These are phyloP conservation scores for Botrytis hyacinthi DNA, from an alignment of 2,329 filamentous ascomycete genomes.

Conservation along the genomic window DNA sequence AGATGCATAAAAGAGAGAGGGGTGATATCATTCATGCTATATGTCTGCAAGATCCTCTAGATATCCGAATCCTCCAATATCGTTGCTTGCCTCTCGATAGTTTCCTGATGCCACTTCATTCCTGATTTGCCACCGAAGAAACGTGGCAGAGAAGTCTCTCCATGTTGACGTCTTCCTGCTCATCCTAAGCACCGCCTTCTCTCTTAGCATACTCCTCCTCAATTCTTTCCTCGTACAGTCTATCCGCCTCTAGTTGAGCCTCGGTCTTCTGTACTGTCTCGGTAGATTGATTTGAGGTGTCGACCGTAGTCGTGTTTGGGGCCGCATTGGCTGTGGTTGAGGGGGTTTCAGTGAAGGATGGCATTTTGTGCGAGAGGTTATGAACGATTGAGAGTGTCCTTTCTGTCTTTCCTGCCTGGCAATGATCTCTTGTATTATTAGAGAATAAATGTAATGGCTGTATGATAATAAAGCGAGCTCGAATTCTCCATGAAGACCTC, in stretches of 20 bases:
- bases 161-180: not conserved
- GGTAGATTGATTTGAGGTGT: constrained; percentile 1
- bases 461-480: not conserved
- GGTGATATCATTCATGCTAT: constrained; percentile 4
- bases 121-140: not conserved
- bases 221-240: constrained; percentile 26
- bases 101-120: not conserved
- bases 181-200: constrained; percentile 36
- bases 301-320: not conserved
- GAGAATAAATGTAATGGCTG: not conserved
- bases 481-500: not conserved
- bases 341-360: constrained; percentile 18
- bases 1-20: not conserved
- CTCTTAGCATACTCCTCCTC: constrained; percentile 29
- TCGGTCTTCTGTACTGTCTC: constrained; percentile 20
- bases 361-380: constrained; percentile 1
- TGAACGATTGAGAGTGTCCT: not conserved
- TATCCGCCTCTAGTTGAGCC: constrained; percentile 23
- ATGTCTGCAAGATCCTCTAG: not conserved
- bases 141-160: not conserved
- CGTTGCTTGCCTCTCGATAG: not conserved
- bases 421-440: not conserved
- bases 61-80: not conserved
- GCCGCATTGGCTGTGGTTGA: not conserved
- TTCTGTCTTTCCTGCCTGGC: not conserved